phyloP scores from a whole-genome alignment of 179 eudicot genomes.

The Camellia oleifera region DNA sequence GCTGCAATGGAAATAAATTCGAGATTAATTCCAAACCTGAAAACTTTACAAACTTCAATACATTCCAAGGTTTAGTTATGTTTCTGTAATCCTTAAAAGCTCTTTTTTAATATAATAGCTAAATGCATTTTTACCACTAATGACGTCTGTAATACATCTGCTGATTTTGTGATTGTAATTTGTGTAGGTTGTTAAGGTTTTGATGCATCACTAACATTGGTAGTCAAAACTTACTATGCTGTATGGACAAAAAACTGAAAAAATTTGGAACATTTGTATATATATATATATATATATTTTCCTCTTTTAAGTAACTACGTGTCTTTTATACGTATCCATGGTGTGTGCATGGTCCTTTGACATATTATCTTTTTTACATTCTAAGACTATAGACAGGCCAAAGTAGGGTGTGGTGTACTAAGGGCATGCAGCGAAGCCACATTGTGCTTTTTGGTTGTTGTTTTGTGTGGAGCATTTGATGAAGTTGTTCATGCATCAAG shows the following conservation, averaged over 20 bases:
- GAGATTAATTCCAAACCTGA: constrained; percentile 81
- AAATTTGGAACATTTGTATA: no score
- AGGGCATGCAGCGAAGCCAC: neutral
- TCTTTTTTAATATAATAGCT: neutral
- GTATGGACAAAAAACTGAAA: neutral
- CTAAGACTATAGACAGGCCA: no score
- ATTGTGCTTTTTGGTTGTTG: neutral
- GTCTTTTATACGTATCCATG: no score
- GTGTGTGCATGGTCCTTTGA: no score
- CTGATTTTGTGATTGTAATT: neutral
- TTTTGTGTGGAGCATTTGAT: neutral
- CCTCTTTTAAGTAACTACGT: no score
- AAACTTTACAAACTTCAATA: constrained; percentile 71
- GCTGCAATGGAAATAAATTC: constrained; percentile 91
- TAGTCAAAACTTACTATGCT: neutral
- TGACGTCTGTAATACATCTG: neutral
- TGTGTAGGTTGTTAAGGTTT: neutral
- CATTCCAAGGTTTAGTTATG: constrained; percentile 58
- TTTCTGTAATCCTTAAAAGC: neutral
- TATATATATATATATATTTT: no score
- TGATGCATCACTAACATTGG: neutral
- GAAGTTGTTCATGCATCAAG: neutral
- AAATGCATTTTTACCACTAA: neutral
- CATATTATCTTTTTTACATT: no score
- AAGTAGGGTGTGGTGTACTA: neutral